Evolutionary conservation across 1,284 basidiomycete genomes (phyloP).

Genomic region (Ustilago cynodontis): DNA sequence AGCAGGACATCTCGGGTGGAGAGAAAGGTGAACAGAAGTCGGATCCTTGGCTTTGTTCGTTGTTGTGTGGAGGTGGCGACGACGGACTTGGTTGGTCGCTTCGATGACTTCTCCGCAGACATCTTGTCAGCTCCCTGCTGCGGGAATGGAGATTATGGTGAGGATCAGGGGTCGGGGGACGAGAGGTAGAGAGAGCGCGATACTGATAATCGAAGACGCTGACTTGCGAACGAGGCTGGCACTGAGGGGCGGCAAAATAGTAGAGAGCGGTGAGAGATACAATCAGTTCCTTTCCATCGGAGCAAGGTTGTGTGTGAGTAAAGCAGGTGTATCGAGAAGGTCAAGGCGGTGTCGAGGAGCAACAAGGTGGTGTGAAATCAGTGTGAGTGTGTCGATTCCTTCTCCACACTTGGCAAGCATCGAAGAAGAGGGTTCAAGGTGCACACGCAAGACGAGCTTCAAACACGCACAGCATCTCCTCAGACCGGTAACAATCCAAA

Average conservation of each 20-base stretch:
- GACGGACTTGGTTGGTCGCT: not conserved
- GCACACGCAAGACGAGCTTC: not conserved
- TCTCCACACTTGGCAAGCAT: not conserved
- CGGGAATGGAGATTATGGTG: too few relatives aligned
- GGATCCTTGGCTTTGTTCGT: constrained; percentile 37
- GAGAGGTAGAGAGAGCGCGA: not conserved
- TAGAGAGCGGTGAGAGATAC: too few relatives aligned
- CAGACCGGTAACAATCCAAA: not conserved
- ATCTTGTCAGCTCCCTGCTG: not conserved
- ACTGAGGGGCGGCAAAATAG: not conserved
- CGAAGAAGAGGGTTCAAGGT: not conserved
- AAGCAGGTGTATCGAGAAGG: not conserved
- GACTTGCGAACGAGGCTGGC: not conserved
- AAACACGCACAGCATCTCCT: not conserved
- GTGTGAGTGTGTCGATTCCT: not conserved
- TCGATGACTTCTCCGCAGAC: not conserved
- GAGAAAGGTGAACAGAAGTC: constrained; percentile 56
- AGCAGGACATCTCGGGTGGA: constrained; percentile 41
- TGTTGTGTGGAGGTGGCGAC: not conserved
- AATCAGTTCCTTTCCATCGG: not conserved
- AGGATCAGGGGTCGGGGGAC: too few relatives aligned
- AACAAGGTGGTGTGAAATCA: not conserved
- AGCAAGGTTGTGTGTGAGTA: not conserved
- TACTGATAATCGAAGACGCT: not conserved
- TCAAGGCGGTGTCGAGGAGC: not conserved